Percentiles rank a stretch among this genome's conserved stretches.
Evolutionary conservation across 345 rosid species (phyloP).

Genomic region (Erysimum cheiranthoides): DNA sequence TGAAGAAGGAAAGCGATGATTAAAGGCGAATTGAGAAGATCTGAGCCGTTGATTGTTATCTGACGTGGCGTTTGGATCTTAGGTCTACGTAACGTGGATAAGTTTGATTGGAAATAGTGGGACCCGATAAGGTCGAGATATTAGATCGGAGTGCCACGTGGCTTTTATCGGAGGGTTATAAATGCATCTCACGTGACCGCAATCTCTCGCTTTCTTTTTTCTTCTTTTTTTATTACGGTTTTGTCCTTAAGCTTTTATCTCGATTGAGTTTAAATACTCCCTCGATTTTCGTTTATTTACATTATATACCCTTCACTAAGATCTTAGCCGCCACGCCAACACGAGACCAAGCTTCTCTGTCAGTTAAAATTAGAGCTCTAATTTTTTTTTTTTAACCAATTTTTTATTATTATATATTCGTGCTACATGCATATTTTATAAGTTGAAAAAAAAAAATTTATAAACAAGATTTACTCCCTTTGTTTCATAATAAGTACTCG

Average conservation of each 20-base stretch:
- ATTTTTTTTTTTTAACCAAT: too few relatives aligned
- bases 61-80: conserved; percentile 51
- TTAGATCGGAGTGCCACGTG: conserved; percentile 41
- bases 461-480: too few relatives aligned
- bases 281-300: conserved; percentile 31
- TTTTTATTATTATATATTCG: too few relatives aligned
- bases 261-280: neutral
- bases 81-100: conserved; percentile 54
- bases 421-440: too few relatives aligned
- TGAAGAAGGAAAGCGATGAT: conserved; percentile 23
- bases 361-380: too few relatives aligned
- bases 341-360: too few relatives aligned
- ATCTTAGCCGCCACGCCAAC: conserved; percentile 42
- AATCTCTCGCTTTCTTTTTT: conserved; percentile 8
- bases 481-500: too few relatives aligned
- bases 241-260: conserved; percentile 40
- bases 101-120: conserved; percentile 53
- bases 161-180: conserved; percentile 32
- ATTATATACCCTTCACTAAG: neutral
- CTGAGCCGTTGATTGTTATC: conserved; percentile 52
- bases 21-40: conserved; percentile 34
- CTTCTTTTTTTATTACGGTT: conserved; percentile 21
- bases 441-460: too few relatives aligned
- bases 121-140: conserved; percentile 45
- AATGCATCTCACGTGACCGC: conserved; percentile 48